Conservation (phyloP, 352 stramenopile species). For the Globisporangium abappressorium region DNA sequence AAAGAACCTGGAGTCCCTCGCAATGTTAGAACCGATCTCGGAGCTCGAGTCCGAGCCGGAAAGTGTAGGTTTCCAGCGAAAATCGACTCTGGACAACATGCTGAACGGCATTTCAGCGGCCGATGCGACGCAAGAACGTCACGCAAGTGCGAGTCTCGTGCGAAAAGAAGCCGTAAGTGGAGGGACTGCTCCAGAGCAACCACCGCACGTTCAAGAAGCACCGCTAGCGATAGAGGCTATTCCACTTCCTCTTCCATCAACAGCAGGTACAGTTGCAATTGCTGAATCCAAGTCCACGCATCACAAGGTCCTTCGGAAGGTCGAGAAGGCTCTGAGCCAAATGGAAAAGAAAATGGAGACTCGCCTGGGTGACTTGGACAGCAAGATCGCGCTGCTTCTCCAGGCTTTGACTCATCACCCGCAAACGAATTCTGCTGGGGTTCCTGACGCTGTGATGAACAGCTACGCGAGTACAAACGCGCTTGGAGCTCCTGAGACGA, state of each 20-base stretch:
- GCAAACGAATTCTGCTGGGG: too few species aligned
- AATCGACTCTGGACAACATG: slow-evolving; percentile 3
- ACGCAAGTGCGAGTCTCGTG: background rate
- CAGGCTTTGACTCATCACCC: background rate
- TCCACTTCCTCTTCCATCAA: background rate
- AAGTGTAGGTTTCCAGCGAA: background rate
- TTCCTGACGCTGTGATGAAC: too few species aligned
- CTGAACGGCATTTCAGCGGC: background rate
- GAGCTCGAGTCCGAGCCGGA: slow-evolving; percentile 1
- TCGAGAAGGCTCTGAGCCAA: slow-evolving; percentile 23
- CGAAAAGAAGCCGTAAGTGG: background rate
- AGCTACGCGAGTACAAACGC: too few species aligned
- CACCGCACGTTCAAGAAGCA: background rate
- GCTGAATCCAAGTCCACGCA: slow-evolving; percentile 18
- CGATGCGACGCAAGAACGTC: background rate
- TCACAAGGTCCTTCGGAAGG: background rate
- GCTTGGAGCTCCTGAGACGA: too few species aligned
- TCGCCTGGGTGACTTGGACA: slow-evolving; percentile 23
- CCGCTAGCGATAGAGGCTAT: background rate
- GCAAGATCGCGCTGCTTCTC: slow-evolving; percentile 35
- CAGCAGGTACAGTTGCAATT: slow-evolving; percentile 13
- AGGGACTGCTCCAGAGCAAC: background rate
- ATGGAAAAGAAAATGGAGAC: slow-evolving; percentile 34
- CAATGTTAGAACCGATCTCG: slow-evolving; percentile 3
- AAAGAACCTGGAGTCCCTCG: background rate